Conservation (phyloP, 2,329 filamentous ascomycete species). For the Fusarium veterinarium region DNA sequence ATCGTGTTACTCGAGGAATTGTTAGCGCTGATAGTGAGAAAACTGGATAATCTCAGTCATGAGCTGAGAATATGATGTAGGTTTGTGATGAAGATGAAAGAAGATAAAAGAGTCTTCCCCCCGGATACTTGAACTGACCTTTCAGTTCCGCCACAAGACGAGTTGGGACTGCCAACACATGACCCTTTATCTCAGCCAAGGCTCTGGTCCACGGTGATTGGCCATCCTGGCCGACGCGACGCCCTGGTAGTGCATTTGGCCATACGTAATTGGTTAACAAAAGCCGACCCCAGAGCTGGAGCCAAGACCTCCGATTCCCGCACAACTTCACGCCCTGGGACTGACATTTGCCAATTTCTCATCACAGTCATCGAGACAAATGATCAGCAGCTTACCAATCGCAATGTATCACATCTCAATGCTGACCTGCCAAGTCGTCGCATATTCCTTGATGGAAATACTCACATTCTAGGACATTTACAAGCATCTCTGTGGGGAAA, state of each 20-base stretch:
- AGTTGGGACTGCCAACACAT: conserved; percentile 15
- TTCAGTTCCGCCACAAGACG: conserved; percentile 29
- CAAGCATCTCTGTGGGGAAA: neutral
- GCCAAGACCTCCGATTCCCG: conserved; percentile 5
- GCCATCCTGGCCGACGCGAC: conserved; percentile 10
- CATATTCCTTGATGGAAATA: neutral
- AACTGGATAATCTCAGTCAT: neutral
- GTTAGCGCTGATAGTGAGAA: too few species aligned
- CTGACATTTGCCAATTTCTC: conserved; percentile 2
- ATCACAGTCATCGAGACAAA: neutral
- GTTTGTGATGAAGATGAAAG: neutral
- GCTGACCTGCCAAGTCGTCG: neutral
- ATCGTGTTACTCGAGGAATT: neutral
- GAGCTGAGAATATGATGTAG: neutral
- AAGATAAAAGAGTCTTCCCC: neutral
- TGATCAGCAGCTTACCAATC: conserved; percentile 7
- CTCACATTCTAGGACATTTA: neutral
- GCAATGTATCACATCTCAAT: neutral
- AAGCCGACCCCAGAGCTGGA: conserved; percentile 20
- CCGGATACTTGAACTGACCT: conserved; percentile 21
- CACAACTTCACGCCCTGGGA: conserved; percentile 5
- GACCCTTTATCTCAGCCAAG: conserved; percentile 34
- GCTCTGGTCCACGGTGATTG: conserved; percentile 2
- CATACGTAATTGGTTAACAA: conserved; percentile 9
- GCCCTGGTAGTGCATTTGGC: conserved; percentile 11